Conservation (phyloP, 108 stramenopile genomes). For the Skeletonema menzelii region DNA sequence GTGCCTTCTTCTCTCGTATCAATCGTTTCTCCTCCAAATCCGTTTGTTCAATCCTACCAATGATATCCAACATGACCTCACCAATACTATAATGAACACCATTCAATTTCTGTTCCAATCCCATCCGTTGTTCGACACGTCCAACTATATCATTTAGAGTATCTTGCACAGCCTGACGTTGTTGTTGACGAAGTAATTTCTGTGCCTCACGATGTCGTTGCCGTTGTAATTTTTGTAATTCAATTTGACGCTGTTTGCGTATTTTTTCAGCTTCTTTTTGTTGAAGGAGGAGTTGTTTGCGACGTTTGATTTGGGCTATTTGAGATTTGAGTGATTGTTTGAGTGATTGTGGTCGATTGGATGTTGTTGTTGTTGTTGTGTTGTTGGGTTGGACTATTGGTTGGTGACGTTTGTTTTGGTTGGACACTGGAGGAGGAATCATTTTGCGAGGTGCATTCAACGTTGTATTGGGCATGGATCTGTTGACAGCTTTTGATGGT, state of each 20-base stretch:
- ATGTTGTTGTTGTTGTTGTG: neutral
- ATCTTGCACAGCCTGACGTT: neutral
- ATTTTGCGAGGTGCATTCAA: neutral
- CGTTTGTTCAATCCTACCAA: slow-evolving; percentile 3
- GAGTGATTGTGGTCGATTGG: slow-evolving; percentile 27
- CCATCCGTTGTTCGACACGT: slow-evolving; percentile 12
- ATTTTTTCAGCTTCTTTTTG: slow-evolving; percentile 23
- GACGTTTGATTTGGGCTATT: slow-evolving; percentile 59
- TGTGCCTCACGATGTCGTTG: slow-evolving; percentile 29
- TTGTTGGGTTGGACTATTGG: neutral
- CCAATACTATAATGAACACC: slow-evolving; percentile 21
- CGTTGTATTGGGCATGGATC: neutral
- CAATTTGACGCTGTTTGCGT: slow-evolving; percentile 4
- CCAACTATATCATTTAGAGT: neutral
- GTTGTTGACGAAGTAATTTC: neutral
- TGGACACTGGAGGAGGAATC: neutral
- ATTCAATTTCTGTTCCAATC: slow-evolving; percentile 1
- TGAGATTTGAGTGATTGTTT: slow-evolving; percentile 65
- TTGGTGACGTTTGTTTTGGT: neutral
- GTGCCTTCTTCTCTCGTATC: neutral
- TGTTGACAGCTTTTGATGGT: neutral
- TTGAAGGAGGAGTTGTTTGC: slow-evolving; percentile 33
- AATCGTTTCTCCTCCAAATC: neutral
- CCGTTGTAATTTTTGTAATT: slow-evolving; percentile 2
- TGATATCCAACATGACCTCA: slow-evolving; percentile 12